These are phyloP conservation scores for Paraleonurus japonicus DNA, from an alignment of 257 asterid species.

Conservation along the genomic window DNA sequence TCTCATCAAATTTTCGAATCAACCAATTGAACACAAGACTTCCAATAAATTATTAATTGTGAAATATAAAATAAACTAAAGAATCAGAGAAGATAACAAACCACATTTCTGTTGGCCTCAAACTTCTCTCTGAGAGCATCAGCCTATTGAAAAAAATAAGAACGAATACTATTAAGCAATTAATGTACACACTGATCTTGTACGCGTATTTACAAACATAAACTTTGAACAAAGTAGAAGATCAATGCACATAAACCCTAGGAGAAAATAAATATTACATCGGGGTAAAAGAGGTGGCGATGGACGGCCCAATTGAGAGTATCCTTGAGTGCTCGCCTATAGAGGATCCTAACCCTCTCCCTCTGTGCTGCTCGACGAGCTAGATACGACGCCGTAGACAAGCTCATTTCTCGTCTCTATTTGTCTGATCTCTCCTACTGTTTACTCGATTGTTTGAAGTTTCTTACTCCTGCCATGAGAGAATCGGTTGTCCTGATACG, in stretches of 20 bases:
- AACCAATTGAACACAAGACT: not conserved
- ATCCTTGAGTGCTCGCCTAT: constrained; percentile 88
- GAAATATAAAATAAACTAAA: not conserved
- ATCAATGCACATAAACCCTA: not conserved
- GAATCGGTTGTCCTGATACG: not conserved
- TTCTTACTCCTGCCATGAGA: not conserved
- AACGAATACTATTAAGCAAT: not conserved
- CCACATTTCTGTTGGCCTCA: constrained; percentile 77
- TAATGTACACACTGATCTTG: not conserved
- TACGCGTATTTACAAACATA: not conserved
- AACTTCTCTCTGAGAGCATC: constrained; percentile 81
- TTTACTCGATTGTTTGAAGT: not conserved
- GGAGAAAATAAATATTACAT: constrained; percentile 44
- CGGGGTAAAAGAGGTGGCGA: constrained; percentile 93
- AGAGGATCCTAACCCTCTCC: constrained; percentile 93
- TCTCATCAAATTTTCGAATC: constrained; percentile 7
- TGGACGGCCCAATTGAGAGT: constrained; percentile 99
- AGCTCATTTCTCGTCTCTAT: constrained; percentile 48
- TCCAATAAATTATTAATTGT: not conserved
- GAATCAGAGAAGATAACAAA: constrained; percentile 30
- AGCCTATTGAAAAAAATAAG: constrained; percentile 44
- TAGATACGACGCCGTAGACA: constrained; percentile 48
- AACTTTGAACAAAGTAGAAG: constrained; percentile 9
- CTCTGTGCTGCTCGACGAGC: constrained; percentile 93
- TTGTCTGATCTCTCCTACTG: constrained; percentile 12